Base-by-base conservation (phyloP, 129 eudicot species). In the Flaveria linearis region DNA sequence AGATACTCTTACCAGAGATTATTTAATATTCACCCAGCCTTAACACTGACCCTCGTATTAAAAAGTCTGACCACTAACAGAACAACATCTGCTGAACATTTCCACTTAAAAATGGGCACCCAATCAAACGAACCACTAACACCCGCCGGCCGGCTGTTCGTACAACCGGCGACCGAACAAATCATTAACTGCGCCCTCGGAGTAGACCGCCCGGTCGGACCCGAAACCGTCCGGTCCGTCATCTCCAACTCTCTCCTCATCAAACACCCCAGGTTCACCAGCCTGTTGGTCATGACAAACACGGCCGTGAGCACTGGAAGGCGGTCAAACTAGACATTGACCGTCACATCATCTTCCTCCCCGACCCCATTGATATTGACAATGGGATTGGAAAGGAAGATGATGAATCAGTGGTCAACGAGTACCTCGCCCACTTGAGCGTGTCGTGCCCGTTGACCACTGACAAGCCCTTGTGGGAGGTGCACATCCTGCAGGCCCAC, bases 391-490 rank as follows among this genome's bases (percentile, higher is more conserved):
- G 7, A n/a, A 62, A 68, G 2, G 83, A 76, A 0, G 33, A 67
- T 49, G 83, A 84, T 15, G 87, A 85, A 28, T 82, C 78, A 15
- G 82, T 73, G 4, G 85, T 88, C 62, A 93, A 91, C 78, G 93
- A 82, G 3, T 93, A 85, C 80, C 2, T 93, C 3, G 93, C 97
- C 18, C 88, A 87, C 53, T 60, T 93, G 1, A 42, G 93, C 0
- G 95, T 88, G 1, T 89, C 97, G 2, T 83, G 84, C 4, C 98
- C 98, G 0, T 72, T 93, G 22, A 69, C 76, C 81, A 69, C 72
- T 9, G 87, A 84, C 22, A 93, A 93, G 55, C 98, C 98, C 0
- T 77, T 93, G 9, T 93, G 98, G 98, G 98, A 93, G 60, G 42
- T 91, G 0, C 98, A 93, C 55, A 15, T 90, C 6, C 68, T 93